Evolutionary conservation across 2,329 filamentous ascomycete genomes (phyloP).

Genomic region (Capronia epimyces): DNA sequence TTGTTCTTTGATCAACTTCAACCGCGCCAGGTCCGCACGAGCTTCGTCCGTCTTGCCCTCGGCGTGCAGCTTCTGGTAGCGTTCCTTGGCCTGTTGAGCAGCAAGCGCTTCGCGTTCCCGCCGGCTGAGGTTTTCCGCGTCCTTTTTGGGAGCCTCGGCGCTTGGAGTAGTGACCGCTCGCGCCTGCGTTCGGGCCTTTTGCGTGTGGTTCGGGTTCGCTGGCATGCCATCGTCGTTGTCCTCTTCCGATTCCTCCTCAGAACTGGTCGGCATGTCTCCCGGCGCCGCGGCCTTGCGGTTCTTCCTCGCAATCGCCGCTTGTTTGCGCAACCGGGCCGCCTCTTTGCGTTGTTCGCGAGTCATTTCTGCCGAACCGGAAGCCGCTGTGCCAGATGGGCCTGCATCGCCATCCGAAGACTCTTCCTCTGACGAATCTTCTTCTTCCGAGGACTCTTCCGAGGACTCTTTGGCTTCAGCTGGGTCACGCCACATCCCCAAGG

Average conservation of each 20-base stretch:
- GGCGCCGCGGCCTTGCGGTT: constrained; percentile 67
- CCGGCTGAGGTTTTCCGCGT: constrained; percentile 55
- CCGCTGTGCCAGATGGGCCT: constrained; percentile 40
- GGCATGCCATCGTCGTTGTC: constrained; percentile 47
- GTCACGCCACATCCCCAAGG: constrained; percentile 75
- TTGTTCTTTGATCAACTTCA: constrained; percentile 77
- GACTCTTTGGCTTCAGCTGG: constrained; percentile 33
- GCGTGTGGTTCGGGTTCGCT: constrained; percentile 82
- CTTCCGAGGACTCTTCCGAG: constrained; percentile 43
- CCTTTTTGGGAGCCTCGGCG: constrained; percentile 53
- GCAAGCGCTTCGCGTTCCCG: constrained; percentile 73
- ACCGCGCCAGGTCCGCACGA: constrained; percentile 76
- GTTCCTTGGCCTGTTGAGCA: constrained; percentile 80
- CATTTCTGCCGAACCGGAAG: constrained; percentile 44
- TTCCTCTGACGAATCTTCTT: constrained; percentile 44
- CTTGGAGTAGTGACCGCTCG: constrained; percentile 15
- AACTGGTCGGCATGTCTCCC: constrained; percentile 76
- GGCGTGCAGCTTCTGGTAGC: constrained; percentile 85
- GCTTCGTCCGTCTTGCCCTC: constrained; percentile 97
- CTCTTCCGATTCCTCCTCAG: constrained; percentile 38
- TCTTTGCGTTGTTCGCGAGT: constrained; percentile 84
- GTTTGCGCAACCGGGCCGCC: constrained; percentile 83
- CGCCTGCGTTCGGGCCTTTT: constrained; percentile 64
- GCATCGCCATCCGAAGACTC: constrained; percentile 46
- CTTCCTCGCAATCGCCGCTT: constrained; percentile 74